phyloP scores from a whole-genome alignment of 2,329 filamentous ascomycete species.

The Thyridium curvatum region DNA sequence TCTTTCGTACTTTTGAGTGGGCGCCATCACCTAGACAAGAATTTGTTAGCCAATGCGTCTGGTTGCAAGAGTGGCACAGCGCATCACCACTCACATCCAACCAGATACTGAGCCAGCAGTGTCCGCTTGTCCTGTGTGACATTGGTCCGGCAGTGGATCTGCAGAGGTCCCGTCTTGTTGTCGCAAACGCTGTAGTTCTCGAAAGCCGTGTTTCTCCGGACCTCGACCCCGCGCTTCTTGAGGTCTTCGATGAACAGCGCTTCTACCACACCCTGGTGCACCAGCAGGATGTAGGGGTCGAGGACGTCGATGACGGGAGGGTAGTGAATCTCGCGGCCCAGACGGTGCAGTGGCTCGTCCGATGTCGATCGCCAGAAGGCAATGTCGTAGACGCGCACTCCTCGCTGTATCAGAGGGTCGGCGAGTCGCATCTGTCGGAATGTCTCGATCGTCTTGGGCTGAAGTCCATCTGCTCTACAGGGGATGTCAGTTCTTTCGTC shows the following conservation, averaged over 20 bases:
- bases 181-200: conserved; percentile 45
- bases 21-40: conserved; percentile 54
- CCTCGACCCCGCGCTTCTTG: conserved; percentile 54
- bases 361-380: conserved; percentile 59
- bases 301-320: conserved; percentile 53
- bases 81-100: conserved; percentile 48
- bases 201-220: conserved; percentile 60
- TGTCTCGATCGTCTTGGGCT: conserved; percentile 75
- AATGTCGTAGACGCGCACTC: conserved; percentile 68
- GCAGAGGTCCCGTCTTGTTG: conserved; percentile 33
- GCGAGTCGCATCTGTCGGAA: conserved; percentile 67
- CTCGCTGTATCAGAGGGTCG: conserved; percentile 60
- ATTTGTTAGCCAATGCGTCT: background rate
- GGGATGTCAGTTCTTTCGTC: background rate
- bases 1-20: conserved; percentile 62
- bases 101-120: conserved; percentile 54
- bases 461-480: conserved; percentile 61
- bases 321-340: conserved; percentile 51
- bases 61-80: background rate
- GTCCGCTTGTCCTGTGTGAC: conserved; percentile 35
- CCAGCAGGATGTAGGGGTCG: conserved; percentile 50
- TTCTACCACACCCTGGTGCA: conserved; percentile 73
- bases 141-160: conserved; percentile 45
- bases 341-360: conserved; percentile 39
- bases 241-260: conserved; percentile 64